Percentiles rank a stretch among this genome's conserved stretches.
Conservation (phyloP, 2,329 filamentous ascomycete species). For the Fusarium cyanostomum region DNA sequence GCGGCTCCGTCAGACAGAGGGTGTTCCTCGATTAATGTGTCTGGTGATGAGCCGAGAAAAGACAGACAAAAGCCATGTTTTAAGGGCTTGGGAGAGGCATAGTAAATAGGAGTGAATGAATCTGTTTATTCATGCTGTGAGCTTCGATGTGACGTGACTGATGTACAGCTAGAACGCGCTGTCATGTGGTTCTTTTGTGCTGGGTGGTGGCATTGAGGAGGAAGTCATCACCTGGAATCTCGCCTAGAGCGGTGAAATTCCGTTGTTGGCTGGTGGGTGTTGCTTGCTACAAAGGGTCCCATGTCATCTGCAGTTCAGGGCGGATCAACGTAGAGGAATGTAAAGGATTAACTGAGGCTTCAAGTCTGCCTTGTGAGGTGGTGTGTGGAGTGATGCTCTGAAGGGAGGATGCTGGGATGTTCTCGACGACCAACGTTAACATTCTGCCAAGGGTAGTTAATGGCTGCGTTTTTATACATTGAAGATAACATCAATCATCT, state of each 20-base stretch:
- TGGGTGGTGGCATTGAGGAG: no score
- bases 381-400: background rate
- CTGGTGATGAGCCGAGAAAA: constrained; percentile 7
- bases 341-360: background rate
- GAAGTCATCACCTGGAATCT: background rate
- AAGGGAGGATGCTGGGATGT: no score
- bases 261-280: background rate
- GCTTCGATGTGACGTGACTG: background rate
- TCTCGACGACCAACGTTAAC: no score
- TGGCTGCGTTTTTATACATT: no score
- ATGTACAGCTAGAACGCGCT: no score
- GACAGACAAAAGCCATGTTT: constrained; percentile 32
- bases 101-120: constrained; percentile 23
- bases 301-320: background rate
- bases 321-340: background rate
- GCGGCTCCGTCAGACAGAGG: constrained; percentile 2
- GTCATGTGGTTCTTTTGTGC: background rate
- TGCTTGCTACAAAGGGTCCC: background rate
- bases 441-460: no score
- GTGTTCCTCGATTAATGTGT: constrained; percentile 3
- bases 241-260: background rate
- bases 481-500: no score
- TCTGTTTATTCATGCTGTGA: background rate
- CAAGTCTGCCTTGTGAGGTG: background rate
- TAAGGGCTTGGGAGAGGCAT: constrained; percentile 4